Evolutionary conservation across 345 rosid genomes (phyloP), one percentile per base, ranked within the genome.

Genomic region (Clarkia xantiana): DNA sequence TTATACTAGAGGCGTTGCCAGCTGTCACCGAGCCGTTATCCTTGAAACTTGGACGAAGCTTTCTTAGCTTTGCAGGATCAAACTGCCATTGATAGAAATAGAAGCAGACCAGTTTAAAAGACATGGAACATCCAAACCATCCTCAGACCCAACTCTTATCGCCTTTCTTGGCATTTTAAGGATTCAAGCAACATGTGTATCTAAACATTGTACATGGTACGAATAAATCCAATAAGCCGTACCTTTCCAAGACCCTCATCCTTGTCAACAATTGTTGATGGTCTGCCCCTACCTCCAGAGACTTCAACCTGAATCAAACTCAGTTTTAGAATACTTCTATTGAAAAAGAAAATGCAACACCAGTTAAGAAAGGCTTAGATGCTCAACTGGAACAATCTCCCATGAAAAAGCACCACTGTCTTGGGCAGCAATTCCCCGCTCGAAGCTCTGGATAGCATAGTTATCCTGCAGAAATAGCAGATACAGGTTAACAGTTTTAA

Each of bases 211-310:
- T 29, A 34, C 40, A 49, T n/a, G 41, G 53, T 29, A 3, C 23
- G 8, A 7, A 29, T 29, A 29, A 29, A 29, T 29, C 9, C 36
- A 29, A 10, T 10, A 29, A 29, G 36, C 36, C 36, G 54, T 66
- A 91, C 99, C 95, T 91, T 91, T 44, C 96, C 90, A 62, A 84
- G 68, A 63, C 96, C 95, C 69, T 87, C 99, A 62, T 91, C 99
- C 67, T 76, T 86, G 58, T 86, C 91, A 59, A 87, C 75, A 63
- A 78, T 60, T 60, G 79, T 74, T 48, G 90, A 75, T 40, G 95
- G 88, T 61, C 59, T 86, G 43, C 99, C 98, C 55, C 94, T 78
- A 56, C 95, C 96, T 14, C 87, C 95, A 53, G 98, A 68, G 66
- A 91, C 94, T 71, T 86, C 98, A 69, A 85, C 90, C 97, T 89